Conservation (phyloP, 345 rosid genomes). For the Xanthoceras sorbifolium region DNA sequence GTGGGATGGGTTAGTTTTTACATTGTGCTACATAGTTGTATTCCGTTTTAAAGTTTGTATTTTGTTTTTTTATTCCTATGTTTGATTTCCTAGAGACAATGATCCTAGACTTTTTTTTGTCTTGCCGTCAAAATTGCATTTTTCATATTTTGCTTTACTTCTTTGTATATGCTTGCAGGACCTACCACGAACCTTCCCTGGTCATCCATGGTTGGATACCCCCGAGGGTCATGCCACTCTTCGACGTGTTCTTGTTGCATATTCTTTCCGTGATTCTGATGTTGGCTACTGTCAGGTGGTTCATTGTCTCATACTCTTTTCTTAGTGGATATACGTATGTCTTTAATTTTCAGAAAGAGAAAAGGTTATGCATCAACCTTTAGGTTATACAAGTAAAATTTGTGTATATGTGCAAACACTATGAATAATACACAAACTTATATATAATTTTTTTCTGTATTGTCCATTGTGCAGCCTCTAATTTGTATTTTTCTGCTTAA, state of each 20-base stretch:
- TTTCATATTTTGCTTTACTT: background rate
- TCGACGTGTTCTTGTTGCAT: constrained; percentile 90
- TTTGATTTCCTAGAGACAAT: background rate
- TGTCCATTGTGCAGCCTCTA: background rate
- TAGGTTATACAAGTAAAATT: background rate
- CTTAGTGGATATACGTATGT: background rate
- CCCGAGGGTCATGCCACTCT: constrained; percentile 95
- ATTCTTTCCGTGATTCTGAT: constrained; percentile 98
- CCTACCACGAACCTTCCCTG: constrained; percentile 96
- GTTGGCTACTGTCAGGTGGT: constrained; percentile 99
- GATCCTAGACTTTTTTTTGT: background rate
- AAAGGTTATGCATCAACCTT: background rate
- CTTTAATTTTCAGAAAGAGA: background rate
- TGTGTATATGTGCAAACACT: background rate
- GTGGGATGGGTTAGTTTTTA: background rate
- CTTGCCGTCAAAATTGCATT: constrained; percentile 13
- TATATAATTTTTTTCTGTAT: background rate
- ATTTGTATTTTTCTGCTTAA: background rate
- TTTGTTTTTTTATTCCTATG: background rate
- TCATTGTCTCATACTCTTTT: background rate
- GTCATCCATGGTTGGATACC: constrained; percentile 99
- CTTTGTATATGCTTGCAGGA: constrained; percentile 56
- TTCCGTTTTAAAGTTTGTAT: background rate
- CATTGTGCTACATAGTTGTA: too few species aligned
- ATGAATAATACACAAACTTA: background rate